phyloP scores from a whole-genome alignment of 2,329 filamentous ascomycete species.

The Ophiostoma australiae region DNA sequence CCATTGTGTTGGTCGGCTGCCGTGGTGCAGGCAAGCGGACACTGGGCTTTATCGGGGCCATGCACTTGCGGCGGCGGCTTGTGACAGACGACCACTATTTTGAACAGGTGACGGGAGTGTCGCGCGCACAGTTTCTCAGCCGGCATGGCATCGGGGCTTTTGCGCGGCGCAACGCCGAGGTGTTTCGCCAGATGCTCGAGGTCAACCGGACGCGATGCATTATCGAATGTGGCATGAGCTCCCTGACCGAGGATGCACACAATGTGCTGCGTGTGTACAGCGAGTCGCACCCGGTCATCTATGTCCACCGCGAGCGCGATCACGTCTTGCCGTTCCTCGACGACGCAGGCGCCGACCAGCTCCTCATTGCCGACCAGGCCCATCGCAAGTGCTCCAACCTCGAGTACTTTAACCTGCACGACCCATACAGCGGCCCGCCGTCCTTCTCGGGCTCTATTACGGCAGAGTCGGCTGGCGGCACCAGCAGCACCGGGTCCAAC shows the following conservation, averaged over 20 bases:
- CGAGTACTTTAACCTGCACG: constrained; percentile 66
- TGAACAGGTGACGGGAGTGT: constrained; percentile 57
- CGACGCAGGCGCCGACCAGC: constrained; percentile 49
- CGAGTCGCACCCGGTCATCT: constrained; percentile 62
- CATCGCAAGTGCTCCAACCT: constrained; percentile 62
- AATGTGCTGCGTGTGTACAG: constrained; percentile 55
- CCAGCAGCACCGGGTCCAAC: constrained; percentile 26
- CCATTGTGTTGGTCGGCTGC: constrained; percentile 66
- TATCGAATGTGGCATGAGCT: constrained; percentile 64
- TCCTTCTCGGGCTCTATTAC: constrained; percentile 28
- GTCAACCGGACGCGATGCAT: constrained; percentile 57
- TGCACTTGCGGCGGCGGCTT: constrained; percentile 60
- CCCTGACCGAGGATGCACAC: constrained; percentile 57
- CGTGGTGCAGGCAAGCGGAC: constrained; percentile 68
- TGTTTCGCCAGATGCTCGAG: constrained; percentile 57
- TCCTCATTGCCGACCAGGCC: constrained; percentile 51
- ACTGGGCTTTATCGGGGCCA: constrained; percentile 66
- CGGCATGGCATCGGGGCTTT: constrained; percentile 58
- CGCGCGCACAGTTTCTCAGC: constrained; percentile 55
- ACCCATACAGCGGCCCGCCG: constrained; percentile 36
- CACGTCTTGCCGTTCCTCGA: constrained; percentile 57
- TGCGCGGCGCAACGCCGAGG: constrained; percentile 55
- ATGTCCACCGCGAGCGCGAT: constrained; percentile 61
- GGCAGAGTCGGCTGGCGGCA: not conserved
- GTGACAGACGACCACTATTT: constrained; percentile 66